Conservation (phyloP, 2,329 filamentous ascomycete genomes). For the Chrysoporthe deuterocubensis region DNA sequence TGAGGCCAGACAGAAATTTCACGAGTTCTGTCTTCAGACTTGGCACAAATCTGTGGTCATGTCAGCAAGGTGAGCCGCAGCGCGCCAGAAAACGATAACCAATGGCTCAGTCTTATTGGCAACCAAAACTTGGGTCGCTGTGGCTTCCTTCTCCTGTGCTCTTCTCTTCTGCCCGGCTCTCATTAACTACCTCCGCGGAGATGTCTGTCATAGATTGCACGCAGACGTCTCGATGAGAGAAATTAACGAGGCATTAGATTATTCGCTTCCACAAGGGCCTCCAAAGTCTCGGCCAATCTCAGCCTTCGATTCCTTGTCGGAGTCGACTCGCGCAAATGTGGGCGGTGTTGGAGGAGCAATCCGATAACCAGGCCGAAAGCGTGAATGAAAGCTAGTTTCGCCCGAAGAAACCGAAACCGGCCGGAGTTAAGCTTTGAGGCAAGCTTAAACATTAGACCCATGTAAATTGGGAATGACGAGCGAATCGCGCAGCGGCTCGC, state of each 20-base stretch:
- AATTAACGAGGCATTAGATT: neutral
- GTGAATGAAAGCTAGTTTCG: neutral
- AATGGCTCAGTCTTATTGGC: neutral
- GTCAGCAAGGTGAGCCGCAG: no score
- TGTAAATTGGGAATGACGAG: neutral
- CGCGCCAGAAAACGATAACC: neutral
- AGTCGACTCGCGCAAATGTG: neutral
- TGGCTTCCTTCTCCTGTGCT: neutral
- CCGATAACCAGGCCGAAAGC: neutral
- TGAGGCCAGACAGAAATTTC: no score
- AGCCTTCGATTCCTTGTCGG: neutral
- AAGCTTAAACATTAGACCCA: slow-evolving; percentile 1
- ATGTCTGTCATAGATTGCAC: neutral
- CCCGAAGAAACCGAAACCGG: neutral
- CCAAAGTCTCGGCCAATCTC: neutral
- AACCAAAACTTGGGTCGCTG: neutral
- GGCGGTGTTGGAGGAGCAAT: neutral
- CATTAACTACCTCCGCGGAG: neutral
- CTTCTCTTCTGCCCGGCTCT: neutral
- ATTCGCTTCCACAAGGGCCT: neutral
- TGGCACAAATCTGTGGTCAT: no score
- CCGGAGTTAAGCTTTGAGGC: neutral
- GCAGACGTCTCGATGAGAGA: neutral
- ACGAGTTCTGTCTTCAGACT: no score
- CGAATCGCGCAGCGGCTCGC: neutral